Percentiles rank a stretch among this genome's conserved stretches.
phyloP scores from a whole-genome alignment of 1,284 basidiomycete genomes.

The Fomes fomentarius region DNA sequence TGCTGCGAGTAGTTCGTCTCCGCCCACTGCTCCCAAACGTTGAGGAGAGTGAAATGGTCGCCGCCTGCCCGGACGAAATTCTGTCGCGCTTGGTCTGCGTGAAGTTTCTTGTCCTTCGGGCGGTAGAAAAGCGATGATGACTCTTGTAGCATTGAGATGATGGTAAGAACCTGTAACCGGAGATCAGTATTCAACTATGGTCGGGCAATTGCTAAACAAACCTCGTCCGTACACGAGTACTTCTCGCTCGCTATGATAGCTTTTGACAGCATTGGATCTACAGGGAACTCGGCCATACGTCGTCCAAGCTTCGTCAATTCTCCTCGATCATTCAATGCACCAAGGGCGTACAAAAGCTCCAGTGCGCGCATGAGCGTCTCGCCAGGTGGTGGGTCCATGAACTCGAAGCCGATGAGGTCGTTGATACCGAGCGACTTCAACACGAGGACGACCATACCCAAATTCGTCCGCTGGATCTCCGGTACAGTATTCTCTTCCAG shows the following conservation, averaged over 20 bases:
- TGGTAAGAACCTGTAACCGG: conserved; percentile 86
- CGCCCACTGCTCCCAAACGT: conserved; percentile 99
- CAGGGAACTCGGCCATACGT: conserved; percentile 98
- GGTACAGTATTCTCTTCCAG: conserved; percentile 96
- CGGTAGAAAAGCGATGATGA: conserved; percentile 94
- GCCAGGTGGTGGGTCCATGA: conserved; percentile 98
- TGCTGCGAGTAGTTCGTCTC: conserved; percentile 96
- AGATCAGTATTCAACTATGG: background rate
- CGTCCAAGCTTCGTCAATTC: conserved; percentile 96
- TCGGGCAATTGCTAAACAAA: conserved; percentile 36
- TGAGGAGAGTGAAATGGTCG: conserved; percentile 96
- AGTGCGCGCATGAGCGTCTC: conserved; percentile 98
- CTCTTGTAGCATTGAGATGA: conserved; percentile 97
- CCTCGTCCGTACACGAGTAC: conserved; percentile 96
- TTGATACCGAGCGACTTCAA: conserved; percentile 97
- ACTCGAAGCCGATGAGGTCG: conserved; percentile 98
- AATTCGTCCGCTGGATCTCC: conserved; percentile 97
- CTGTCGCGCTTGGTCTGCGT: conserved; percentile 95
- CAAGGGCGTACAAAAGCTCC: conserved; percentile 93
- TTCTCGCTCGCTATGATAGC: conserved; percentile 95
- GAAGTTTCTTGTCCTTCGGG: conserved; percentile 96
- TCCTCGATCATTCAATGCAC: conserved; percentile 94
- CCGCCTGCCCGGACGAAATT: conserved; percentile 96
- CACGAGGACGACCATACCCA: conserved; percentile 94
- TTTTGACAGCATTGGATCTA: conserved; percentile 98